Evolutionary conservation across 1,284 basidiomycete genomes (phyloP).

Genomic region (Cerrena zonata): DNA sequence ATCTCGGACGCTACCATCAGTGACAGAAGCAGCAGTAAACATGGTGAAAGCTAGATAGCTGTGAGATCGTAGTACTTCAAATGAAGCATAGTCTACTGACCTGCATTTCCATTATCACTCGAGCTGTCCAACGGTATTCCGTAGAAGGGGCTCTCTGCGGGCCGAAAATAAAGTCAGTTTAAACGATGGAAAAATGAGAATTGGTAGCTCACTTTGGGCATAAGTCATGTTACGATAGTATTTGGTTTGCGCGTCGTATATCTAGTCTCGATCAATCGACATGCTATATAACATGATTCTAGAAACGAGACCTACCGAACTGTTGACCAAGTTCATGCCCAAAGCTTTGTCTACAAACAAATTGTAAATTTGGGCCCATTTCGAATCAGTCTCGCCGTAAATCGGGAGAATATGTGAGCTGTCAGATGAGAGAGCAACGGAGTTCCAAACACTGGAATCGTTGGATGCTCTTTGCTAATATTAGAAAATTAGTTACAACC

Average conservation of each 20-base stretch:
- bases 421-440: conserved; percentile 30
- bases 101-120: neutral
- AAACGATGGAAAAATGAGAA: no score
- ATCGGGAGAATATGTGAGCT: conserved; percentile 31
- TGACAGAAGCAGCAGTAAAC: conserved; percentile 20
- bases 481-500: conserved; percentile 10
- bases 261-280: neutral
- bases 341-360: conserved; percentile 59
- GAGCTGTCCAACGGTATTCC: conserved; percentile 8
- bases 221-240: conserved; percentile 3
- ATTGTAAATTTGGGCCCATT: conserved; percentile 63
- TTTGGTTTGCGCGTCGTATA: conserved; percentile 2
- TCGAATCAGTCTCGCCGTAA: conserved; percentile 38
- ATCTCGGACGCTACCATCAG: conserved; percentile 16
- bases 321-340: conserved; percentile 13
- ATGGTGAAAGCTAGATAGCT: conserved; percentile 19
- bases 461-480: conserved; percentile 13
- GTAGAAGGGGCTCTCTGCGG: neutral
- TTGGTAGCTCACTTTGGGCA: neutral
- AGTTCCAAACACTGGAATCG: conserved; percentile 19
- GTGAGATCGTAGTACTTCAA: neutral
- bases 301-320: conserved; percentile 13
- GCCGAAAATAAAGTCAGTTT: no score
- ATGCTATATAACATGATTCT: neutral
- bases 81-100: neutral